These are phyloP conservation scores for Pyrenochaeta sp. DNA, from an alignment of 2,329 filamentous ascomycete genomes.

Conservation along the genomic window DNA sequence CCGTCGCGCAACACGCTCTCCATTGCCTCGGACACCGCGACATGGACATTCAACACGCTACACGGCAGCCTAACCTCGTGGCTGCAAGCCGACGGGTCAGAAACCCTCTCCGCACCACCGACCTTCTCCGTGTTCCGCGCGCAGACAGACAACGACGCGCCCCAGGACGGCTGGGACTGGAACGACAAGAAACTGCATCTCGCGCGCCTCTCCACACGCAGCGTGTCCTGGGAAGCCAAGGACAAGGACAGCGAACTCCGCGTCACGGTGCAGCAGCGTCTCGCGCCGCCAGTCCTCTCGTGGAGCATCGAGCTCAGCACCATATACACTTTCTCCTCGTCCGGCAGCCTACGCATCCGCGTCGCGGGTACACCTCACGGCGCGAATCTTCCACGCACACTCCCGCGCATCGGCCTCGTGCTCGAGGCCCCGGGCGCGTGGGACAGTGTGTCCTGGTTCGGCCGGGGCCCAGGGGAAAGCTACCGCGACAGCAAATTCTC, in stretches of 20 bases:
- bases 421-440: constrained; percentile 59
- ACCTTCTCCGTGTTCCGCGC: constrained; percentile 67
- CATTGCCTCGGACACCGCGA: constrained; percentile 30
- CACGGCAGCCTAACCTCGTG: constrained; percentile 59
- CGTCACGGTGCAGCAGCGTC: constrained; percentile 56
- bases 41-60: constrained; percentile 60
- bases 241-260: constrained; percentile 42
- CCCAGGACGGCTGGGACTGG: constrained; percentile 65
- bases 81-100: constrained; percentile 33
- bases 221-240: constrained; percentile 40
- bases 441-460: constrained; percentile 65
- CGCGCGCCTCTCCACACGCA: constrained; percentile 33
- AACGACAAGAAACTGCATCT: constrained; percentile 44
- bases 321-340: constrained; percentile 60
- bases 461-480: constrained; percentile 69
- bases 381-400: constrained; percentile 60
- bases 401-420: constrained; percentile 69
- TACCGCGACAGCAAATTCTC: constrained; percentile 72
- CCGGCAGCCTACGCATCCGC: constrained; percentile 57
- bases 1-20: constrained; percentile 27
- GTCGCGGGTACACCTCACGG: constrained; percentile 55
- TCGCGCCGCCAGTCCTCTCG: constrained; percentile 66
- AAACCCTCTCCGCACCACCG: constrained; percentile 44
- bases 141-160: constrained; percentile 70
- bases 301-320: constrained; percentile 57